These are phyloP conservation scores for Gardenia jasminoides DNA, from an alignment of 257 asterid species.

Conservation along the genomic window DNA sequence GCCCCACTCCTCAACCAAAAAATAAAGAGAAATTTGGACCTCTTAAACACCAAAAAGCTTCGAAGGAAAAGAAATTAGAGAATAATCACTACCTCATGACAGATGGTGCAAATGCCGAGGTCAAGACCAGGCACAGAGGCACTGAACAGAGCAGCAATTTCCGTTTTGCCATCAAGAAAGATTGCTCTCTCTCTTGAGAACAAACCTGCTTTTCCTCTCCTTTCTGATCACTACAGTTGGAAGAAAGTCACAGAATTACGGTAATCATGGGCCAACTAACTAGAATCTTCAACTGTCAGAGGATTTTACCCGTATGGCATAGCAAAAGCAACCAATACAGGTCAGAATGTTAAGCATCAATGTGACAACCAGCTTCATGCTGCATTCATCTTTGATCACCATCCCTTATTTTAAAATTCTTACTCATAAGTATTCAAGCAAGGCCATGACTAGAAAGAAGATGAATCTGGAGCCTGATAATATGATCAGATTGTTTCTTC, in stretches of 20 bases:
- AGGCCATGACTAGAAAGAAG: background rate
- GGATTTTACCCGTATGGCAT: background rate
- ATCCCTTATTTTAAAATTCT: background rate
- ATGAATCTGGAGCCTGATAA: background rate
- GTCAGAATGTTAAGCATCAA: background rate
- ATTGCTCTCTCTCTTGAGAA: no score
- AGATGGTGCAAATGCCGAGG: background rate
- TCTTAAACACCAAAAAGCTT: no score
- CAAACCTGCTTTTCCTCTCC: background rate
- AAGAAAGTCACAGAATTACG: background rate
- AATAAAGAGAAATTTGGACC: no score
- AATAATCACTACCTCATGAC: slow-evolving; percentile 23
- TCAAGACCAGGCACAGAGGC: slow-evolving; percentile 38
- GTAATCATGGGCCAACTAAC: background rate
- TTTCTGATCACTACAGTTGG: background rate
- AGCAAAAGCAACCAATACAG: background rate
- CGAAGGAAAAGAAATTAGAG: no score
- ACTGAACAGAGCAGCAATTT: slow-evolving; percentile 35
- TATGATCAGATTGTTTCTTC: background rate
- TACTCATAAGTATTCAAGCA: background rate
- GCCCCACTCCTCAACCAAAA: no score
- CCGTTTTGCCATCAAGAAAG: slow-evolving; percentile 26
- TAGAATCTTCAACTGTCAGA: background rate
- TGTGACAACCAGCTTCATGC: background rate
- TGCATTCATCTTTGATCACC: background rate